Conservation (phyloP, 306 rosid genomes). For the Astragalus glycyphyllos region DNA sequence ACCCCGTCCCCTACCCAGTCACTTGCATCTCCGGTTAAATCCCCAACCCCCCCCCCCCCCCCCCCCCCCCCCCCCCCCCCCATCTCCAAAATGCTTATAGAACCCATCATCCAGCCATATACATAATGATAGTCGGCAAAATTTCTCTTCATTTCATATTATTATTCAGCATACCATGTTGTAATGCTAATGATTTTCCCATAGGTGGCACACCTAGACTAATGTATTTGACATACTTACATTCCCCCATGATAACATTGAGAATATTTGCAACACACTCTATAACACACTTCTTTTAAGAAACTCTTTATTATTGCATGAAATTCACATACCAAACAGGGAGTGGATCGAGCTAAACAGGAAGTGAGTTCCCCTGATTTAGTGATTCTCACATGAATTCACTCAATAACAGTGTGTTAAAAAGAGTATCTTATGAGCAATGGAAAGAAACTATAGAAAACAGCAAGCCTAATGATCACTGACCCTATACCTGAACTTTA, state of each 20-base stretch:
- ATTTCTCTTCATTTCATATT: slow-evolving; percentile 26
- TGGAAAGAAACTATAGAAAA: slow-evolving; percentile 4
- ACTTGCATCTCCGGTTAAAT: background rate
- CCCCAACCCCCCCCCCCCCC: background rate
- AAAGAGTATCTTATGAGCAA: slow-evolving; percentile 11
- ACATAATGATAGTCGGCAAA: slow-evolving; percentile 9
- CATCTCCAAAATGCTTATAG: background rate
- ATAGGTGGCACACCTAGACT: slow-evolving; percentile 12
- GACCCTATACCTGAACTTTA: slow-evolving; percentile 74
- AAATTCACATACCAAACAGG: slow-evolving; percentile 7
- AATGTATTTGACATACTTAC: slow-evolving; percentile 3
- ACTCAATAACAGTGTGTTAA: background rate
- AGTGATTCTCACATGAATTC: background rate
- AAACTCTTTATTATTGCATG: background rate
- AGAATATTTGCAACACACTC: background rate
- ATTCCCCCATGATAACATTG: slow-evolving; percentile 12
- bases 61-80: background rate
- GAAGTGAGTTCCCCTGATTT: background rate
- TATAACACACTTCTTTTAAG: background rate
- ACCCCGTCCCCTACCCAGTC: background rate
- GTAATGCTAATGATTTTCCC: slow-evolving; percentile 7
- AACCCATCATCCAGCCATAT: slow-evolving; percentile 19
- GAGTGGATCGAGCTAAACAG: background rate
- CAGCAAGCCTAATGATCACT: slow-evolving; percentile 41
- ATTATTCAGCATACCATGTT: background rate